Base-by-base conservation (phyloP, 2,329 filamentous ascomycete species). In the Microcera coccophila region DNA sequence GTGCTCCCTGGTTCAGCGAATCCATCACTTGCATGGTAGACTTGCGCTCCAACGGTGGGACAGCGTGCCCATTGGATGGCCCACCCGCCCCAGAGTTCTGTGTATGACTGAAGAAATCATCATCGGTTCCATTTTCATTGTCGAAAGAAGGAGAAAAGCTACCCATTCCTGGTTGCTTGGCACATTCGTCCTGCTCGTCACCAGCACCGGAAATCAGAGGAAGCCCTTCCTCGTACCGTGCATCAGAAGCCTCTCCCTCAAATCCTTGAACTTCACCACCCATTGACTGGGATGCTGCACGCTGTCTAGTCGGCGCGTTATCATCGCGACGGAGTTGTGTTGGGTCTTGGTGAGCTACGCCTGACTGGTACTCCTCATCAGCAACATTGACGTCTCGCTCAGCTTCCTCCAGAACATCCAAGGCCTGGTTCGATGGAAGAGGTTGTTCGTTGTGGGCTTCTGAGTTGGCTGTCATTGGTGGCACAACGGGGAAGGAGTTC, bases 211-310 rank as follows among this genome's bases (percentile, higher is more conserved):
- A 69, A 54, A 80, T 79, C 45, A 89, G 63, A 1, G 84, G 84
- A 4, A 88, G 45, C 0, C 84, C 84, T 64, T 89, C 85, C 44
- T 86, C 83, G 49, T 76, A 88, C 34, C 84, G 77, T 18, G 77
- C 75, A 19, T 84, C 76, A 1, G 69, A 66, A 17, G 67, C 67
- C 28, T 73, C 67, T 26, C 69, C 68, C 11, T 69, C 63, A 2
- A 61, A 48, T 32, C 63, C 68, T 17, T 64, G 59, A 1, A 73
- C 47, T 16, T 74, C 68, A 12, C 73, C 69, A 8, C 73, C 73
- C 35, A 74, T 61, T 8, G 64, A 68, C 33, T 68, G 63, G 7
- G 63, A 65, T 10, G 57, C 44, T 3, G 49, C 50, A 39, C 57
- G 58, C 22, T 47, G 57, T 49, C 41, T 52, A 38, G 34, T 49